phyloP scores from a whole-genome alignment of 78 protist genomes.

The Dictyostelium capitatum region DNA sequence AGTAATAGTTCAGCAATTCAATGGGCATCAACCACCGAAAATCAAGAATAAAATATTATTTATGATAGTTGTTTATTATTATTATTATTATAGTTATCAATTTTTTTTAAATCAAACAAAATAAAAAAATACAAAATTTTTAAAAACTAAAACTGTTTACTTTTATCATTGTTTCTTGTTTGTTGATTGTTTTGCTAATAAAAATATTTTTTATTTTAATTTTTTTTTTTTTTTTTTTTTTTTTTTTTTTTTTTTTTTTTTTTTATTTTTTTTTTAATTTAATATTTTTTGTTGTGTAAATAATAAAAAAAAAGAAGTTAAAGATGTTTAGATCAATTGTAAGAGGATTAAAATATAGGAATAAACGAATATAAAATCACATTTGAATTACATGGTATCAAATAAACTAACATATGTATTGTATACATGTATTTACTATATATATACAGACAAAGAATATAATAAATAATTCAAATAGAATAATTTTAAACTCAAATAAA shows the following conservation, averaged over 20 bases:
- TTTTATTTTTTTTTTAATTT: not conserved
- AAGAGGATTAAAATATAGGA: not conserved
- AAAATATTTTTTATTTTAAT: not conserved
- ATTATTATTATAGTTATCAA: not conserved
- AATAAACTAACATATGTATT: too few relatives aligned
- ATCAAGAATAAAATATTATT: not conserved
- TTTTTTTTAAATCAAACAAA: not conserved
- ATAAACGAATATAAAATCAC: not conserved
- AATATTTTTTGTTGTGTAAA: not conserved
- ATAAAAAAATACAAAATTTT: not conserved
- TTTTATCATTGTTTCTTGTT: not conserved
- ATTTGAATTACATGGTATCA: too few relatives aligned
- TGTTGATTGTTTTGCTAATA: not conserved
- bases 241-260: not conserved
- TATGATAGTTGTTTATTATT: not conserved
- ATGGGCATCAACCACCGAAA: conserved; percentile 52
- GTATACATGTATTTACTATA: too few relatives aligned
- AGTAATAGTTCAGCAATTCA: conserved; percentile 29
- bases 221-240: not conserved
- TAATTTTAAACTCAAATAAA: not conserved
- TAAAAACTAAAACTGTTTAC: not conserved
- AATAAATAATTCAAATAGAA: not conserved
- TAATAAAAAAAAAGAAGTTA: not conserved
- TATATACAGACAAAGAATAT: not conserved
- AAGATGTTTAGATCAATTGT: conserved; percentile 2